phyloP scores from a whole-genome alignment of 805 yeast species.

The Wickerhamomyces xylosicus region DNA sequence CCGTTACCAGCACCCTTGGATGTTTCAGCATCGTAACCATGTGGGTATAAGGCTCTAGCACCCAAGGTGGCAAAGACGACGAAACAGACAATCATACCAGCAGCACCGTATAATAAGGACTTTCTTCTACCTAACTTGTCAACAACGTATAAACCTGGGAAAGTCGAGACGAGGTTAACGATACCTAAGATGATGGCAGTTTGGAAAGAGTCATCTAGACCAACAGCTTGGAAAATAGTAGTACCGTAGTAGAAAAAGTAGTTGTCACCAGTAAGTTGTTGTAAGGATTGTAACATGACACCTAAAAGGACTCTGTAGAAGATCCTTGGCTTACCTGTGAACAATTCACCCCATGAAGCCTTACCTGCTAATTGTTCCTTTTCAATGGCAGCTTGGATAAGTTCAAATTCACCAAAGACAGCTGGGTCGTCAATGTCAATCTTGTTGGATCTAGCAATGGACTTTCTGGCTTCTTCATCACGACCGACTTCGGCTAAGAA shows the following conservation, averaged over 20 bases:
- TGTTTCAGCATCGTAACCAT: conserved; percentile 36
- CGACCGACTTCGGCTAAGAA: conserved; percentile 44
- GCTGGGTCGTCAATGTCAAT: conserved; percentile 41
- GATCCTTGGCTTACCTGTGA: conserved; percentile 60
- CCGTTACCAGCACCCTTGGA: conserved; percentile 52
- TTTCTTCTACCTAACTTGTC: conserved; percentile 46
- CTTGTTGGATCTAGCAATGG: conserved; percentile 52
- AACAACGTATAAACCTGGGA: conserved; percentile 37
- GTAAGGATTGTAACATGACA: conserved; percentile 46
- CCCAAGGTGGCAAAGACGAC: conserved; percentile 51
- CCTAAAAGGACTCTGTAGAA: conserved; percentile 37
- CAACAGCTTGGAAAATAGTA: conserved; percentile 49
- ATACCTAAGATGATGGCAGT: conserved; percentile 50
- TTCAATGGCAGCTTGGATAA: conserved; percentile 50
- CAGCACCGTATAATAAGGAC: conserved; percentile 37
- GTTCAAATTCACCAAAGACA: conserved; percentile 45
- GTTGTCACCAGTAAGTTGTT: conserved; percentile 60
- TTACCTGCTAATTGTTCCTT: conserved; percentile 50
- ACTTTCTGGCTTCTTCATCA: conserved; percentile 50
- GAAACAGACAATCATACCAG: conserved; percentile 35
- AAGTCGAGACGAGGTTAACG: conserved; percentile 49
- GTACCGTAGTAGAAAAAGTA: conserved; percentile 63
- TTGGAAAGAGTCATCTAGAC: conserved; percentile 45
- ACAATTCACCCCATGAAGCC: conserved; percentile 56
- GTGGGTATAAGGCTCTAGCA: conserved; percentile 32